phyloP scores from a whole-genome alignment of 805 yeast genomes.

The Nematodospora valgi region DNA sequence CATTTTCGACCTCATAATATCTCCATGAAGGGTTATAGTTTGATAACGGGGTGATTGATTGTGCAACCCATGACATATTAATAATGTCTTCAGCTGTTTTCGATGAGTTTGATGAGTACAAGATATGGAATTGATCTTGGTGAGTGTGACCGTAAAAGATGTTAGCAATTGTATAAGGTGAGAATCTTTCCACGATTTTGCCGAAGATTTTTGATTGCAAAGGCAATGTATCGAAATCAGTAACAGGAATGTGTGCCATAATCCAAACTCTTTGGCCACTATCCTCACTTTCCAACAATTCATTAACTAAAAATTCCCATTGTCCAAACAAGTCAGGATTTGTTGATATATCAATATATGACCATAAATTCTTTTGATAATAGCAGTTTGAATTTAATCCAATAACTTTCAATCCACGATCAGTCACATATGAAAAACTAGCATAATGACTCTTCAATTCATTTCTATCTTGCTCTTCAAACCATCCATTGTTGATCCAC shows the following conservation, averaged over 20 bases:
- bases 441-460: slow-evolving; percentile 49
- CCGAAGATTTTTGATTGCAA: slow-evolving; percentile 53
- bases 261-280: slow-evolving; percentile 68
- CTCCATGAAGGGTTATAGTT: slow-evolving; percentile 69
- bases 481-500: slow-evolving; percentile 36
- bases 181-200: slow-evolving; percentile 60
- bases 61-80: slow-evolving; percentile 62
- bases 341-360: slow-evolving; percentile 50
- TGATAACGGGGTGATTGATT: slow-evolving; percentile 59
- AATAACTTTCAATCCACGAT: slow-evolving; percentile 55
- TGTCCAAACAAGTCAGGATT: slow-evolving; percentile 62
- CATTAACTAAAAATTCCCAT: slow-evolving; percentile 56
- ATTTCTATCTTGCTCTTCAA: slow-evolving; percentile 22
- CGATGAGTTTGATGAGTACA: slow-evolving; percentile 46
- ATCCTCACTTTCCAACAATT: slow-evolving; percentile 55
- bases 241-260: slow-evolving; percentile 62
- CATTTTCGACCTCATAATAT: slow-evolving; percentile 62
- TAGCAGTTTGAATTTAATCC: slow-evolving; percentile 65
- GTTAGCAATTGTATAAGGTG: slow-evolving; percentile 65
- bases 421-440: slow-evolving; percentile 56
- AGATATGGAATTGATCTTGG: slow-evolving; percentile 60
- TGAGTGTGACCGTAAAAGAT: slow-evolving; percentile 74
- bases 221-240: slow-evolving; percentile 54
- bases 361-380: slow-evolving; percentile 54
- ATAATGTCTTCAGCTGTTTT: slow-evolving; percentile 42